These are phyloP conservation scores for Arxiozyma slooffiae DNA, from an alignment of 1,139 yeast genomes.

Conservation along the genomic window DNA sequence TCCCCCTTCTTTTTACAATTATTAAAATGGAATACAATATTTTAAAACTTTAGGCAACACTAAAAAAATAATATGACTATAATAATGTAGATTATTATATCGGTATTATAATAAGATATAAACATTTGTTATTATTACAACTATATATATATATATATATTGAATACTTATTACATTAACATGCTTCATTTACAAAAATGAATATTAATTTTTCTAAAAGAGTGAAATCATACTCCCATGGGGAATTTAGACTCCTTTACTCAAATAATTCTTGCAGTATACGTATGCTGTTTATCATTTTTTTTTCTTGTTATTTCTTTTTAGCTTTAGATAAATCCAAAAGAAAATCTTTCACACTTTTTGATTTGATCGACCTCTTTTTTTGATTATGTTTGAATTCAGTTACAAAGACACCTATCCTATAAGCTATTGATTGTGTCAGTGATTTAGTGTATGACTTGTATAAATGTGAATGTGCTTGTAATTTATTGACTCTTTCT, in stretches of 20 bases:
- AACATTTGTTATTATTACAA: neutral
- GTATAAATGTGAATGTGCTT: constrained; percentile 11
- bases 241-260: no score
- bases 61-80: neutral
- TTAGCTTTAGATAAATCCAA: constrained; percentile 5
- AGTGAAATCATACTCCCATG: neutral
- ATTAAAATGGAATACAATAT: no score
- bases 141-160: neutral
- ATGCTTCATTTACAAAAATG: neutral
- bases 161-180: neutral
- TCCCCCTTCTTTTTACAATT: neutral
- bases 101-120: neutral
- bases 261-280: neutral
- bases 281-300: neutral
- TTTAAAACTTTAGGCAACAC: no score
- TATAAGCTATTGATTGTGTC: constrained; percentile 5
- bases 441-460: constrained; percentile 10
- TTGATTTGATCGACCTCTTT: neutral
- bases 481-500: constrained; percentile 12
- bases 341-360: neutral
- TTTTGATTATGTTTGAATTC: constrained; percentile 4
- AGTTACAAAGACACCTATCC: constrained; percentile 4
- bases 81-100: neutral
- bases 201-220: no score
- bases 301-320: neutral